A percentile compares a stretch with the other conserved stretches of the same genome.
Conservation (phyloP, 208 protist genomes). For the Crithidia brevicula region DNA sequence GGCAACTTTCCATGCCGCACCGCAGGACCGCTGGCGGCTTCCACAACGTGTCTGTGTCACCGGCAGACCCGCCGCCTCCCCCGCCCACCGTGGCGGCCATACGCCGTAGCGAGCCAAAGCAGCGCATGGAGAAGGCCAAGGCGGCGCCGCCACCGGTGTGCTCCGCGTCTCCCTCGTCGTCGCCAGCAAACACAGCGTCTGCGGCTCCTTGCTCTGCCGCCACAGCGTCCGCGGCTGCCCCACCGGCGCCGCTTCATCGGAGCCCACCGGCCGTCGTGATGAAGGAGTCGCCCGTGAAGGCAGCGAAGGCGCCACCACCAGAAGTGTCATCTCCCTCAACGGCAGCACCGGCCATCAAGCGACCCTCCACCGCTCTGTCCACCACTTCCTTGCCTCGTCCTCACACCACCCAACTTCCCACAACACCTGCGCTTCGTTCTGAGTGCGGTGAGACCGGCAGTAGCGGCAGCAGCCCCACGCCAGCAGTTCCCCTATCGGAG, state of each 20-base stretch:
- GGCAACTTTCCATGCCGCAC: conserved; percentile 25
- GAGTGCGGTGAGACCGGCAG: too few species aligned
- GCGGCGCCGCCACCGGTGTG: neutral
- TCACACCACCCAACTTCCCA: neutral
- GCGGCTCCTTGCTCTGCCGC: too few species aligned
- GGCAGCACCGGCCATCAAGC: neutral
- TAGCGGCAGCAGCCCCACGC: too few species aligned
- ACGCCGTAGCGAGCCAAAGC: neutral
- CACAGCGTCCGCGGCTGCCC: neutral
- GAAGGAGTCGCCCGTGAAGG: conserved; percentile 14
- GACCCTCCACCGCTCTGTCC: too few species aligned
- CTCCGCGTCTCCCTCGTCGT: too few species aligned
- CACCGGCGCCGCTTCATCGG: neutral
- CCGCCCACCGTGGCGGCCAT: conserved; percentile 5
- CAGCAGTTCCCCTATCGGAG: too few species aligned
- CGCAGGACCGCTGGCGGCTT: conserved; percentile 6
- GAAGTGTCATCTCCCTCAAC: neutral
- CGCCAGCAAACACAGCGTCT: too few species aligned
- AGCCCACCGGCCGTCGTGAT: neutral
- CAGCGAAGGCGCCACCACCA: neutral
- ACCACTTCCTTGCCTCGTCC: too few species aligned
- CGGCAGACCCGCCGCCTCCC: conserved; percentile 9
- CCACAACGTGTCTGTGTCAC: too few species aligned
- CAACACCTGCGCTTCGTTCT: too few species aligned
- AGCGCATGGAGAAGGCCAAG: neutral